These are phyloP conservation scores for Salix viminalis DNA, from an alignment of 345 rosid species.

Conservation along the genomic window DNA sequence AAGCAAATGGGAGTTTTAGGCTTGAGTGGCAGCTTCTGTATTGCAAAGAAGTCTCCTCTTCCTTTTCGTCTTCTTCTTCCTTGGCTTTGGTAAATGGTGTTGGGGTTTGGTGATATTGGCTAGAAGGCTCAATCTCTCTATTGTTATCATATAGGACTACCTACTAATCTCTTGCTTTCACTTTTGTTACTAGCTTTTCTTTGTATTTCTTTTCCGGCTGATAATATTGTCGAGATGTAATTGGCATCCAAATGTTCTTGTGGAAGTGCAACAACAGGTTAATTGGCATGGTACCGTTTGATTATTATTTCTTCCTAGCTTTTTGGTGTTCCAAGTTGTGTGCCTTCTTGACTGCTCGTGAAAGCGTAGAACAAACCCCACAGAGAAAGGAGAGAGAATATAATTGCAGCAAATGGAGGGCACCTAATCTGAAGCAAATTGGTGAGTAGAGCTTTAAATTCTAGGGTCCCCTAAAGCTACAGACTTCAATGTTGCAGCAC, in stretches of 20 bases:
- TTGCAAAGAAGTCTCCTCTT: conserved; percentile 14
- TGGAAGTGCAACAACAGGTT: neutral
- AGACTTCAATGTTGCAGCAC: conserved; percentile 27
- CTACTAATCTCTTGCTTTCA: neutral
- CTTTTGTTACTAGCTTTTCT: neutral
- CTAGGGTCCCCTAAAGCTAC: conserved; percentile 16
- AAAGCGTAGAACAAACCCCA: neutral
- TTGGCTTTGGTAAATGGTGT: conserved; percentile 12
- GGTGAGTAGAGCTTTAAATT: conserved; percentile 7
- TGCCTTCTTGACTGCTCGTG: neutral
- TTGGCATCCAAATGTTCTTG: neutral
- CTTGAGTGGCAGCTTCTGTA: neutral
- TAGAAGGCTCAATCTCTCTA: conserved; percentile 47
- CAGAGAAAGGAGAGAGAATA: neutral
- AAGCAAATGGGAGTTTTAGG: conserved; percentile 5
- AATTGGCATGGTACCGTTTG: neutral
- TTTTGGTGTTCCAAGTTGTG: neutral
- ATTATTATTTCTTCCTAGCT: neutral
- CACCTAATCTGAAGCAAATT: neutral
- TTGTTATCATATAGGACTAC: neutral
- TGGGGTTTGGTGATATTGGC: conserved; percentile 41
- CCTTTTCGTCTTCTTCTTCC: conserved; percentile 7
- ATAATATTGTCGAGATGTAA: neutral
- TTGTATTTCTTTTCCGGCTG: neutral
- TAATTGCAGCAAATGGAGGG: conserved; percentile 5